Evolutionary conservation across 768 basidiomycete genomes (phyloP).

Genomic region (Trametes cubensis): DNA sequence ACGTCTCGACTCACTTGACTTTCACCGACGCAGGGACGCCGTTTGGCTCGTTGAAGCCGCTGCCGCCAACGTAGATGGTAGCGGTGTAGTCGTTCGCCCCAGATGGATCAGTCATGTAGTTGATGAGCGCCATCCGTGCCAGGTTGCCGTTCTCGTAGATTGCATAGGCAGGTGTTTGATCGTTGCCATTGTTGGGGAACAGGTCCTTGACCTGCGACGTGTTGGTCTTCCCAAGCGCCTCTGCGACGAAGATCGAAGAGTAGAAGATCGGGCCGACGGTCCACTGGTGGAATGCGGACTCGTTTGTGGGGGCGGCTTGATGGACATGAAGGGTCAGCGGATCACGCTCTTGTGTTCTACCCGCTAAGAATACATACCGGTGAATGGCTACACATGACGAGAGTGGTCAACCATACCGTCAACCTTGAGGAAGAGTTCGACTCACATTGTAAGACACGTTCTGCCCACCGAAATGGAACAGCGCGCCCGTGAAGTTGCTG

Average conservation of each 20-base stretch:
- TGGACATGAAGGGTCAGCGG: not conserved
- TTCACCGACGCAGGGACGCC: conserved; percentile 34
- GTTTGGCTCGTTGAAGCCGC: conserved; percentile 39
- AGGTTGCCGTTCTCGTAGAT: conserved; percentile 51
- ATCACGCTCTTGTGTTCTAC: too few relatives aligned
- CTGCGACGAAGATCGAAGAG: conserved; percentile 48
- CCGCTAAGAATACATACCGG: conserved; percentile 34
- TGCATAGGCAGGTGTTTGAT: conserved; percentile 49
- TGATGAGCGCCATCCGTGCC: conserved; percentile 48
- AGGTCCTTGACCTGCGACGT: conserved; percentile 48
- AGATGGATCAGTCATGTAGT: conserved; percentile 46
- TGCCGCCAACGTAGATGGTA: conserved; percentile 39
- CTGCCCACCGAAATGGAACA: conserved; percentile 53
- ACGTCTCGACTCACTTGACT: conserved; percentile 36
- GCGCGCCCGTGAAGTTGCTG: conserved; percentile 49
- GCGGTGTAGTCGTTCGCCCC: conserved; percentile 45
- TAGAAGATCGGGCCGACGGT: conserved; percentile 53
- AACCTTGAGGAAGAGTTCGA: not conserved
- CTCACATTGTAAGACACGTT: conserved; percentile 56
- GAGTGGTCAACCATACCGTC: conserved; percentile 3
- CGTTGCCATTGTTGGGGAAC: conserved; percentile 33
- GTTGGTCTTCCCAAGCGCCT: conserved; percentile 47
- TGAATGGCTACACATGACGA: conserved; percentile 46
- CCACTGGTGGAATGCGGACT: conserved; percentile 43
- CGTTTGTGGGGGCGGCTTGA: conserved; percentile 46